phyloP scores from a whole-genome alignment of 2,329 filamentous ascomycete genomes.

The Aurifilum marmelostoma region DNA sequence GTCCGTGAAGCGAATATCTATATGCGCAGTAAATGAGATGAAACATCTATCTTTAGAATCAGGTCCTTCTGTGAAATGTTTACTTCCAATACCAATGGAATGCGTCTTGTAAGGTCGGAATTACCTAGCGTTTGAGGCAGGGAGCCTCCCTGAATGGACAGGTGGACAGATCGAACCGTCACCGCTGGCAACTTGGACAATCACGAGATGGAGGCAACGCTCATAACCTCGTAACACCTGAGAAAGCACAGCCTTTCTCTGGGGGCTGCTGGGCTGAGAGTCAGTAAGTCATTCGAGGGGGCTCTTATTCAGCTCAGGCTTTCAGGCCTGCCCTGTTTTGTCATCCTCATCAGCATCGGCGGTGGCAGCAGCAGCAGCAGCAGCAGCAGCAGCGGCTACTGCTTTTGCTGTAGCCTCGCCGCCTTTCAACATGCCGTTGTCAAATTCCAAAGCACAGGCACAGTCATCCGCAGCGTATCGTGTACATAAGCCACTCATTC shows the following conservation, averaged over 20 bases:
- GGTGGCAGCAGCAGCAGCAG: neutral
- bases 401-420: no score
- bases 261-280: neutral
- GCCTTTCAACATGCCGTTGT: neutral
- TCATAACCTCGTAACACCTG: neutral
- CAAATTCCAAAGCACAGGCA: neutral
- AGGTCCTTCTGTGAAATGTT: no score
- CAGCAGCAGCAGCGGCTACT: neutral
- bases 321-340: neutral
- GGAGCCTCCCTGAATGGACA: neutral
- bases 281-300: neutral
- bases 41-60: slow-evolving; percentile 8
- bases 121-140: neutral
- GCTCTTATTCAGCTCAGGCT: slow-evolving; percentile 6
- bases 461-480: neutral
- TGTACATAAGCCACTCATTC: neutral
- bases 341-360: no score
- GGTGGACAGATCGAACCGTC: neutral
- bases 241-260: neutral
- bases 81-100: no score
- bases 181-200: neutral
- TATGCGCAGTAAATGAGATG: neutral
- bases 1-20: no score
- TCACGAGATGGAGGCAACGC: neutral
- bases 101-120: neutral